Evolutionary conservation across 176 grass and related monocot species (phyloP), one percentile per base, ranked within the genome.

Genomic region (Bonia amplexicaulis): DNA sequence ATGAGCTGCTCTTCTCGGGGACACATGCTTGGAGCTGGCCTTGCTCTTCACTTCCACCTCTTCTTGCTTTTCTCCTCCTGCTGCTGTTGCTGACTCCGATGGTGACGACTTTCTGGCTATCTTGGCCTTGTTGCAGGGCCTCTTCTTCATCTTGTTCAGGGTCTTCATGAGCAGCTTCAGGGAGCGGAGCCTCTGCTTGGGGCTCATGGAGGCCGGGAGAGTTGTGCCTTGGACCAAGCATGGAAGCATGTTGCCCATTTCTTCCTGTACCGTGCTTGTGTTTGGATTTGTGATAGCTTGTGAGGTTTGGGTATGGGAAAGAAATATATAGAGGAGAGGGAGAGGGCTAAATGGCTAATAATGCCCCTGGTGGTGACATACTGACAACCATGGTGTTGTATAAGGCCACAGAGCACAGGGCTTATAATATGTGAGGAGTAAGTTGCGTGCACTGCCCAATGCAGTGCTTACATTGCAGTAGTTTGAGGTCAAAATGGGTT

Each of bases 181-280:
- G 44, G 87, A 92, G 70, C 85, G 12, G 59, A 83, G 74, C 73
- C 86, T 88, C 75, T 75, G 87, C 66, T 52, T 85, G 76, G 85
- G 20, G 12, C 66, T 84, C 78, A 12, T 55, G 71, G 83, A 62
- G 73, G 87, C 37, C 55, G 87, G 85, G 53, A 82, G 82, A 66
- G 85, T 35, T 6, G 80, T 7, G 80, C 87, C 73, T 13, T 92
- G 93, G 22, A 73, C 88, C 71, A 95, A 69, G 87, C 93, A 92
- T 19, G 93, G 90, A 54, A 90, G 45, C 66, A 88, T 80, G 74
- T 95, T 95, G 25, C 93, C 93, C 93, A 95, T 88, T 37, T 45
- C 66, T 60, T 7, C 35, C 35, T 9, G 11, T 6, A 27, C 15
- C 8, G 5, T 73, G 46, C 14, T 31, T 27, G 26, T 53, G 82